Evolutionary conservation across 2,329 filamentous ascomycete species (phyloP), one percentile per base, ranked within the genome.

Genomic region (Metarhizium sp.): DNA sequence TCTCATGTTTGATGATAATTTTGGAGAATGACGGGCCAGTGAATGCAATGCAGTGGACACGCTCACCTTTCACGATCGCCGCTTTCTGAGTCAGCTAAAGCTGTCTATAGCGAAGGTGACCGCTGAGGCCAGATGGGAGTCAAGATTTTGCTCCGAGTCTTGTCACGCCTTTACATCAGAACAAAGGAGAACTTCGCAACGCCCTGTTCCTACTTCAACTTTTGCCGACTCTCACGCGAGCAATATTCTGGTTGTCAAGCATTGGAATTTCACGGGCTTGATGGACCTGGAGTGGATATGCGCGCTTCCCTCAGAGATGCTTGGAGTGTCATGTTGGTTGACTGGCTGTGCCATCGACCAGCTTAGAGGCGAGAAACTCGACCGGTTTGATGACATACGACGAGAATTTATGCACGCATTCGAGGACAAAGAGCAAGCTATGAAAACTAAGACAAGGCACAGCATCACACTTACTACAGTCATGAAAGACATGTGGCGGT

Each of bases 171-270:
- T 57, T 59, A 62, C 52, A 65, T 66, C 14, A 50, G 45, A 29
- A 66, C 14, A 50, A 47, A 29, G 30, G 55, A 46, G 60, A 59
- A 16, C 42, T 45, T 13, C 58, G 60, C 6, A 48, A 66, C 42
- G 65, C 66, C 2, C 65, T 63, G 8, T 70, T 64, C 52, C 30
- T 60, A 54, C 59, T 69, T 13, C 58, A 62, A 29, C 53, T 71
- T 45, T 71, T 45, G 67, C 66, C 18, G 66, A 72, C 54, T 56
- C 71, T 10, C 62, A 70, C 57, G 50, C 52, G 13, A 67, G 67
- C 47, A 72, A 71, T 53, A 66, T 72, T 30, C 63, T 72, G 36
- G 66, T 71, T 13, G 68, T 72, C 53, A 52, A 67, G 32, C 54
- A 49, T 7, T 54, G 52, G 52, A 54, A 54, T 42, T 10, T 54